phyloP scores from a whole-genome alignment of 2,329 filamentous ascomycete genomes.

The Karstenula rhodostoma region DNA sequence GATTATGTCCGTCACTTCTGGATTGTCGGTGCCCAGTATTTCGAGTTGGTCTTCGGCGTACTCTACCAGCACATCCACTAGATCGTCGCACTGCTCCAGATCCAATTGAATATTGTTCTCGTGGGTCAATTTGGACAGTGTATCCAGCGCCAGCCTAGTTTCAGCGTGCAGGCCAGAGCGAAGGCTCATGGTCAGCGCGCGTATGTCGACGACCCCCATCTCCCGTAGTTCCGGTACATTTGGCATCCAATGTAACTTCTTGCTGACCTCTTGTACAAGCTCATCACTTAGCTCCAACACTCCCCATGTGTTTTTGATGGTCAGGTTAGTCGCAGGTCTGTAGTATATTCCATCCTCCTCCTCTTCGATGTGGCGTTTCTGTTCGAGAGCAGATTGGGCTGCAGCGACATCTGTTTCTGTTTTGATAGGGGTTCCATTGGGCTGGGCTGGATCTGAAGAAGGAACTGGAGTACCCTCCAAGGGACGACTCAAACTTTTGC shows the following conservation, averaged over 20 bases:
- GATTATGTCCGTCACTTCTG: slow-evolving; percentile 86
- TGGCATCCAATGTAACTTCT: slow-evolving; percentile 73
- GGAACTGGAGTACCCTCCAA: slow-evolving; percentile 48
- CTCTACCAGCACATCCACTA: slow-evolving; percentile 87
- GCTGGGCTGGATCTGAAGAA: slow-evolving; percentile 34
- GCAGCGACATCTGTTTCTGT: slow-evolving; percentile 28
- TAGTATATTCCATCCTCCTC: slow-evolving; percentile 41
- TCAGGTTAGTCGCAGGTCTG: slow-evolving; percentile 33
- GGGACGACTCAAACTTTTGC: slow-evolving; percentile 49
- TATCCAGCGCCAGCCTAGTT: slow-evolving; percentile 88
- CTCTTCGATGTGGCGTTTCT: slow-evolving; percentile 28
- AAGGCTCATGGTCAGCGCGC: slow-evolving; percentile 86
- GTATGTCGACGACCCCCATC: slow-evolving; percentile 87
- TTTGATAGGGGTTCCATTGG: slow-evolving; percentile 42
- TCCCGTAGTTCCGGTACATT: slow-evolving; percentile 78
- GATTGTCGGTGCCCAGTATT: slow-evolving; percentile 80
- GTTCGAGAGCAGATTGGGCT: slow-evolving; percentile 27
- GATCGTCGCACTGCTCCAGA: slow-evolving; percentile 68
- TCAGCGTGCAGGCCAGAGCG: slow-evolving; percentile 91
- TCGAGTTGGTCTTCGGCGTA: slow-evolving; percentile 91
- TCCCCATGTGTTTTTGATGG: slow-evolving; percentile 36
- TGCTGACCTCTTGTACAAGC: slow-evolving; percentile 77
- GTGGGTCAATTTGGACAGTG: slow-evolving; percentile 74
- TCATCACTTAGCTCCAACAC: slow-evolving; percentile 57
- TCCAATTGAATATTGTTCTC: slow-evolving; percentile 45